These are phyloP conservation scores for Leccinellum rugosiceps DNA, from an alignment of 768 basidiomycete species.

Conservation along the genomic window DNA sequence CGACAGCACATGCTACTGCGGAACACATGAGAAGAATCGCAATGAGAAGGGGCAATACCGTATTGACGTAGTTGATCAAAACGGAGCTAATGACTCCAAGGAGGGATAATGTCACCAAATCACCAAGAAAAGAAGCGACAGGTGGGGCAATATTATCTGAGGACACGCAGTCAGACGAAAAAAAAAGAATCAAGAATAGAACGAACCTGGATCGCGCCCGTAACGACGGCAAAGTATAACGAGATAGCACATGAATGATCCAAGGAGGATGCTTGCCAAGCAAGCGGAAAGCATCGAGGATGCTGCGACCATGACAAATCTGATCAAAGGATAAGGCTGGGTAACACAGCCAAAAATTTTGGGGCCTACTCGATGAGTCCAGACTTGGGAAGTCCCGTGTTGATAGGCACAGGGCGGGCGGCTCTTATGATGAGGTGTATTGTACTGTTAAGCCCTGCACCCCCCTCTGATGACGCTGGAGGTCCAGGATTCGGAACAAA, in stretches of 20 bases:
- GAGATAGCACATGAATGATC: slow-evolving; percentile 88
- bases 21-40: slow-evolving; percentile 48
- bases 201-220: slow-evolving; percentile 79
- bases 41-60: slow-evolving; percentile 58
- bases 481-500: slow-evolving; percentile 43
- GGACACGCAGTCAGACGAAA: neutral
- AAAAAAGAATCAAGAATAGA: neutral
- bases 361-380: slow-evolving; percentile 38
- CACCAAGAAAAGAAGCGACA: slow-evolving; percentile 88
- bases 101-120: slow-evolving; percentile 85
- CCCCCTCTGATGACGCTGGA: slow-evolving; percentile 4
- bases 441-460: slow-evolving; percentile 10
- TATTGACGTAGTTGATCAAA: slow-evolving; percentile 65
- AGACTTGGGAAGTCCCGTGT: slow-evolving; percentile 32
- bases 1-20: slow-evolving; percentile 47
- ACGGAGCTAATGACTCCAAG: slow-evolving; percentile 70
- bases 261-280: slow-evolving; percentile 72
- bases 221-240: slow-evolving; percentile 74
- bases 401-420: slow-evolving; percentile 22
- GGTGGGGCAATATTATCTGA: slow-evolving; percentile 95
- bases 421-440: slow-evolving; percentile 14
- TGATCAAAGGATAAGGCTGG: slow-evolving; percentile 30
- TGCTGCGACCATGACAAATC: slow-evolving; percentile 73
- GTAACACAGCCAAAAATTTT: neutral
- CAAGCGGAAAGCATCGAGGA: slow-evolving; percentile 81